Percentiles rank a stretch among this genome's conserved stretches.
Conservation (phyloP, 345 rosid species). For the Lepidium aucheri region DNA sequence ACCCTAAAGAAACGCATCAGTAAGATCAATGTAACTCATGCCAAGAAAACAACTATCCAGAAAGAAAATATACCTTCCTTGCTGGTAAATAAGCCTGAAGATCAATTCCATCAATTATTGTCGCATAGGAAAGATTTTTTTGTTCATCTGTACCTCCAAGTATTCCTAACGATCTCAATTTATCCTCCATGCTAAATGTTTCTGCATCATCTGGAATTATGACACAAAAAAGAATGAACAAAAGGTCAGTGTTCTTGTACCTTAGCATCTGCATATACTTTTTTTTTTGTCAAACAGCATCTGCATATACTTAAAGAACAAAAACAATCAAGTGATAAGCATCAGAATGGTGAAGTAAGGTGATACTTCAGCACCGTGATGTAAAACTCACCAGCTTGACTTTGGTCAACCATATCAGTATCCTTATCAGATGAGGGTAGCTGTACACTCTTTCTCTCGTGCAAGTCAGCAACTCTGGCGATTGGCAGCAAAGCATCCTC, state of each 20-base stretch:
- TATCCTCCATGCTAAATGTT: slow-evolving; percentile 59
- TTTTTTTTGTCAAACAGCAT: too few species aligned
- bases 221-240: not conserved
- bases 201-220: slow-evolving; percentile 31
- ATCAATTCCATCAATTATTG: slow-evolving; percentile 39
- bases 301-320: not conserved
- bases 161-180: slow-evolving; percentile 51
- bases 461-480: slow-evolving; percentile 44
- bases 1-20: not conserved
- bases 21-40: not conserved
- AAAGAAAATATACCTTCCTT: slow-evolving; percentile 55
- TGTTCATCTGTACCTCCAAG: slow-evolving; percentile 36
- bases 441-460: slow-evolving; percentile 30
- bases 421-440: slow-evolving; percentile 35
- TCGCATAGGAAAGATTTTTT: slow-evolving; percentile 26
- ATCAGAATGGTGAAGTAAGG: not conserved
- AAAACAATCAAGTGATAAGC: not conserved
- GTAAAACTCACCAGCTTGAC: slow-evolving; percentile 42
- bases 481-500: slow-evolving; percentile 79
- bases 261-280: not conserved
- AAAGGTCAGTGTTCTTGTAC: not conserved
- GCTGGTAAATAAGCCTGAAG: slow-evolving; percentile 50
- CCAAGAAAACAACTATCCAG: not conserved
- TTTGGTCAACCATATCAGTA: slow-evolving; percentile 37
- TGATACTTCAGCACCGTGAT: not conserved